Percentiles rank a stretch among this genome's conserved stretches.
phyloP scores from a whole-genome alignment of 1,284 basidiomycete genomes.

The Pholiota adiposa region DNA sequence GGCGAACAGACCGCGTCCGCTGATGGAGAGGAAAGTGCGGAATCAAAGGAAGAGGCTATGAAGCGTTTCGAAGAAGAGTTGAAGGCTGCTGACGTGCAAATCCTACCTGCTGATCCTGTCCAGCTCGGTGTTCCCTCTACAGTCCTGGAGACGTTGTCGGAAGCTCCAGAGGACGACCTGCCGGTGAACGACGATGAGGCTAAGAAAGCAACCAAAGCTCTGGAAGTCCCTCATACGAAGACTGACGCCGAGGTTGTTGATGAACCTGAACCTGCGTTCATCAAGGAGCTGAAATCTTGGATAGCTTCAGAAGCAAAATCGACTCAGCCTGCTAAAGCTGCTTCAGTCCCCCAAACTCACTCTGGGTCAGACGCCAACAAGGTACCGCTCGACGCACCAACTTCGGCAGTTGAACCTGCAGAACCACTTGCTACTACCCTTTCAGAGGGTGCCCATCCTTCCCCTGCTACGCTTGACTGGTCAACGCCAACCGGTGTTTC shows the following conservation, averaged over 20 bases:
- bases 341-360: background rate
- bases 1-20: background rate
- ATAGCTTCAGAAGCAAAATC: background rate
- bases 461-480: slow-evolving; percentile 3
- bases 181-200: background rate
- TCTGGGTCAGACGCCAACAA: background rate
- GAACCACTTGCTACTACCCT: background rate
- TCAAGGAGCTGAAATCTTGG: slow-evolving; percentile 12
- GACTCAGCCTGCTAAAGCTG: background rate
- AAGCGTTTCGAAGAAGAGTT: slow-evolving; percentile 25
- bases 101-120: slow-evolving; percentile 17
- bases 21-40: background rate
- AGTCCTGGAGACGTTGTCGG: background rate
- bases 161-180: background rate
- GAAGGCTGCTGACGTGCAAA: slow-evolving; percentile 30
- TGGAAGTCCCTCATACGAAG: background rate
- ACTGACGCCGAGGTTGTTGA: background rate
- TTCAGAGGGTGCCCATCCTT: background rate
- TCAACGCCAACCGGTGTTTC: background rate
- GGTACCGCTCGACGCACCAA: background rate
- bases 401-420: background rate
- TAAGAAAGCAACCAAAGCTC: background rate
- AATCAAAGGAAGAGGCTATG: slow-evolving; percentile 18
- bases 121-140: slow-evolving; percentile 4
- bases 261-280: background rate